These are phyloP conservation scores for Chaetomium sp. DNA, from an alignment of 2,329 filamentous ascomycete genomes.

Conservation along the genomic window DNA sequence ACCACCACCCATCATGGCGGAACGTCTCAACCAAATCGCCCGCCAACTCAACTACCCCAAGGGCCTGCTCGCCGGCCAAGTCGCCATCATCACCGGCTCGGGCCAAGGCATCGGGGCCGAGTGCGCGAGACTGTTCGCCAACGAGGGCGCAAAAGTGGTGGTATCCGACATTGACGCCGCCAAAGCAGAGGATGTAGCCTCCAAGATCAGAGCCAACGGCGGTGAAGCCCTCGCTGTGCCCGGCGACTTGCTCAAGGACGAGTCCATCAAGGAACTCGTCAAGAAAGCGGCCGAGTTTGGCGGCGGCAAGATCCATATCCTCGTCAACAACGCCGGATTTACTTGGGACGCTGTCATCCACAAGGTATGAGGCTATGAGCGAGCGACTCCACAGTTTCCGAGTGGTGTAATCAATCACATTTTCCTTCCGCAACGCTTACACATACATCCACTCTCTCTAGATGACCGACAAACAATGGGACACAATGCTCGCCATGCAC, in stretches of 20 bases:
- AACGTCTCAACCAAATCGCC: slow-evolving; percentile 64
- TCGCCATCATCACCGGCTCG: slow-evolving; percentile 80
- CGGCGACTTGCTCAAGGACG: slow-evolving; percentile 68
- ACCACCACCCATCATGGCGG: slow-evolving; percentile 36
- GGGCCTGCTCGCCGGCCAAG: slow-evolving; percentile 71
- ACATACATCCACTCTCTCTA: slow-evolving; percentile 21
- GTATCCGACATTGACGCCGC: slow-evolving; percentile 75
- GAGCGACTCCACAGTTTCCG: too few species aligned
- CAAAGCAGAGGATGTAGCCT: slow-evolving; percentile 63
- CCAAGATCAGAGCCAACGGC: slow-evolving; percentile 60
- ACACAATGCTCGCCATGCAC: slow-evolving; percentile 78
- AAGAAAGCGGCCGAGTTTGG: slow-evolving; percentile 73
- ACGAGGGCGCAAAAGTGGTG: slow-evolving; percentile 79
- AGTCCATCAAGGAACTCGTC: slow-evolving; percentile 67
- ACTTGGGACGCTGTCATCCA: slow-evolving; percentile 92
- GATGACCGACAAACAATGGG: slow-evolving; percentile 88
- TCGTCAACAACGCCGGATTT: slow-evolving; percentile 88
- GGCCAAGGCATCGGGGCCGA: slow-evolving; percentile 88
- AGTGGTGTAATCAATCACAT: too few species aligned
- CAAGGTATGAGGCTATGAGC: slow-evolving; percentile 40
- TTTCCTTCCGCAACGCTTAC: slow-evolving; percentile 5
- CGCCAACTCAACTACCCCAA: slow-evolving; percentile 76
- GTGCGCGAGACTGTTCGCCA: slow-evolving; percentile 72
- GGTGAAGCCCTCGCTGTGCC: slow-evolving; percentile 65
- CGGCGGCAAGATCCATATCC: slow-evolving; percentile 79